These are phyloP conservation scores for Pestalotiopsis sp. DNA, from an alignment of 2,329 filamentous ascomycete species.

Conservation along the genomic window DNA sequence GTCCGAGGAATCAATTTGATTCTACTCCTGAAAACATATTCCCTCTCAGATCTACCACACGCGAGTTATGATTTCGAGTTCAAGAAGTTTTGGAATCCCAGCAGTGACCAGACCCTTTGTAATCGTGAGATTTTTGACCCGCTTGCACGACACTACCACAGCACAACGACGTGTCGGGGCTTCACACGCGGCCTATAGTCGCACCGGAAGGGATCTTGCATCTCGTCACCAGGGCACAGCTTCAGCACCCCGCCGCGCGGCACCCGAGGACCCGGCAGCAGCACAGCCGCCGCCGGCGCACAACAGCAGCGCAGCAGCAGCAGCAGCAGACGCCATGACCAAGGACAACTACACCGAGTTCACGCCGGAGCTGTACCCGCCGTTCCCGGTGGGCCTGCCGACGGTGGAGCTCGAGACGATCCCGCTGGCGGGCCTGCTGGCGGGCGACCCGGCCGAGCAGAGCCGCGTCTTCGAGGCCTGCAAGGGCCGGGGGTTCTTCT, in stretches of 20 bases:
- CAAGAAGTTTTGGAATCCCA: neutral
- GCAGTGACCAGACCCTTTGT: neutral
- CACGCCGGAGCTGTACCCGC: constrained; percentile 27
- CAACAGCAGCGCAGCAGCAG: neutral
- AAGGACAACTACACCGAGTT: constrained; percentile 11
- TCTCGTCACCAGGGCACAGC: neutral
- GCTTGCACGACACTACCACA: neutral
- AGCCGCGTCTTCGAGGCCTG: constrained; percentile 28
- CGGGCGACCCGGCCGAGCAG: constrained; percentile 21
- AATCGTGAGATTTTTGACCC: neutral
- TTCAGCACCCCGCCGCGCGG: neutral
- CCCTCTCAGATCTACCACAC: neutral
- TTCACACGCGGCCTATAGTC: neutral
- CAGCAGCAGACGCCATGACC: neutral
- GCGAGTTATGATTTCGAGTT: neutral
- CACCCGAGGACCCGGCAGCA: neutral
- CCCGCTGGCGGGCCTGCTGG: constrained; percentile 28
- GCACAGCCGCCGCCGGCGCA: neutral
- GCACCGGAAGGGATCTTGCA: neutral
- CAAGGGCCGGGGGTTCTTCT: constrained; percentile 34
- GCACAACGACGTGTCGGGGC: neutral
- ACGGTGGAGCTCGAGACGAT: constrained; percentile 31
- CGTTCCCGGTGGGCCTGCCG: constrained; percentile 29
- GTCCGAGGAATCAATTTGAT: neutral
- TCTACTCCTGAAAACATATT: neutral